Conservation (phyloP, 2,329 filamentous ascomycete species). For the Colletotrichum sp. region DNA sequence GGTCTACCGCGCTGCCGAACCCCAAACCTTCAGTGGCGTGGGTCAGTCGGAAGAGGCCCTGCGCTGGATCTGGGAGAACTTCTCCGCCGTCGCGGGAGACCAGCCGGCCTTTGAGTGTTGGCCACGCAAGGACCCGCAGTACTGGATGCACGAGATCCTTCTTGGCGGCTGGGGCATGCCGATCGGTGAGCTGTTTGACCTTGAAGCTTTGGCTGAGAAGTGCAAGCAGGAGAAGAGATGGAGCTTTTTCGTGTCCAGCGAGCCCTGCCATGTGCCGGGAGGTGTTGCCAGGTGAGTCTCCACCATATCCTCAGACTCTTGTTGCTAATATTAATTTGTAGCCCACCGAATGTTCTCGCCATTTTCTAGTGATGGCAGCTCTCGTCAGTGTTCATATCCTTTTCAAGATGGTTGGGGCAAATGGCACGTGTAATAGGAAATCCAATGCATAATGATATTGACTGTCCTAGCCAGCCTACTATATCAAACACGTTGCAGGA, state of each 20-base stretch:
- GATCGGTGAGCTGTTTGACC: slow-evolving; percentile 46
- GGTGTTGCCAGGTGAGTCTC: slow-evolving; percentile 25
- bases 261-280: slow-evolving; percentile 37
- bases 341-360: slow-evolving; percentile 40
- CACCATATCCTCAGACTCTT: not conserved
- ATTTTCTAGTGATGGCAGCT: slow-evolving; percentile 31
- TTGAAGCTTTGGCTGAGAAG: slow-evolving; percentile 38
- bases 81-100: slow-evolving; percentile 62
- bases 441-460: not conserved
- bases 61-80: slow-evolving; percentile 64
- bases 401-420: not conserved
- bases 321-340: not conserved
- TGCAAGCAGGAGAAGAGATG: slow-evolving; percentile 37
- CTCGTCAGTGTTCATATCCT: not conserved
- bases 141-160: slow-evolving; percentile 44
- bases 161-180: slow-evolving; percentile 46
- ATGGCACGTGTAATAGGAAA: not conserved
- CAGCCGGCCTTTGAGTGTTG: slow-evolving; percentile 57
- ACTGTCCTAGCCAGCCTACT: not conserved
- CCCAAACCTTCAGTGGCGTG: slow-evolving; percentile 40
- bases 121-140: slow-evolving; percentile 37
- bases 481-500: not conserved
- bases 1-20: not conserved
- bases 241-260: slow-evolving; percentile 43
- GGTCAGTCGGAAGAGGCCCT: slow-evolving; percentile 52